Evolutionary conservation across 1,284 basidiomycete species (phyloP).

Genomic region (Cryptococcus hybrid): DNA sequence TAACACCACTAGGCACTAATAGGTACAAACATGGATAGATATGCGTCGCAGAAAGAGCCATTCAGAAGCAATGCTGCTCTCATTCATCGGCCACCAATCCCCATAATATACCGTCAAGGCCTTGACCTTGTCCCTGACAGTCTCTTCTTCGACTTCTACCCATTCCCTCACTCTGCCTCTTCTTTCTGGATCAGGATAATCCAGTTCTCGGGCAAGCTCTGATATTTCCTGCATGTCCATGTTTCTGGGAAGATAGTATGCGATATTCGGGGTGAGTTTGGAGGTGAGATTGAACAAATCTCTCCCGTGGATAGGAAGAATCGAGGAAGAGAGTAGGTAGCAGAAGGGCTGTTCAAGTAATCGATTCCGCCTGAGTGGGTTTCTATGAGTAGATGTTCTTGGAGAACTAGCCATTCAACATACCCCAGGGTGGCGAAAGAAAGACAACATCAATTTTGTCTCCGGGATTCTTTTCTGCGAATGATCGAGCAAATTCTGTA

Average conservation of each 20-base stretch:
- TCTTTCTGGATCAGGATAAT: neutral
- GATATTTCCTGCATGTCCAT: slow-evolving; percentile 71
- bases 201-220: slow-evolving; percentile 49
- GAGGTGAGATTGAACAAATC: slow-evolving; percentile 71
- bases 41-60: no score
- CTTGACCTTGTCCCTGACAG: slow-evolving; percentile 55
- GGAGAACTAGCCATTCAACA: slow-evolving; percentile 46
- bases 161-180: slow-evolving; percentile 27
- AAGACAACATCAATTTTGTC: slow-evolving; percentile 79
- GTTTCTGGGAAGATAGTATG: slow-evolving; percentile 89
- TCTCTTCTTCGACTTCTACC: slow-evolving; percentile 55
- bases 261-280: slow-evolving; percentile 71
- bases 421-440: slow-evolving; percentile 91
- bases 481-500: slow-evolving; percentile 68
- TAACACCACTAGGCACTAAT: neutral
- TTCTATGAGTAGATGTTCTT: neutral
- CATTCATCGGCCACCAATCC: slow-evolving; percentile 36
- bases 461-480: slow-evolving; percentile 40
- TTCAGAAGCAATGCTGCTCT: neutral
- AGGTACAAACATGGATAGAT: no score
- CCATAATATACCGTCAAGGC: slow-evolving; percentile 57
- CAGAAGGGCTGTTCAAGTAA: slow-evolving; percentile 48
- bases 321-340: slow-evolving; percentile 68
- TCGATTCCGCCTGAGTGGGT: slow-evolving; percentile 33
- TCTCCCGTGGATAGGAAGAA: slow-evolving; percentile 74